phyloP scores from a whole-genome alignment of 1,284 basidiomycete species.

The Fomitiporia mediterranea region DNA sequence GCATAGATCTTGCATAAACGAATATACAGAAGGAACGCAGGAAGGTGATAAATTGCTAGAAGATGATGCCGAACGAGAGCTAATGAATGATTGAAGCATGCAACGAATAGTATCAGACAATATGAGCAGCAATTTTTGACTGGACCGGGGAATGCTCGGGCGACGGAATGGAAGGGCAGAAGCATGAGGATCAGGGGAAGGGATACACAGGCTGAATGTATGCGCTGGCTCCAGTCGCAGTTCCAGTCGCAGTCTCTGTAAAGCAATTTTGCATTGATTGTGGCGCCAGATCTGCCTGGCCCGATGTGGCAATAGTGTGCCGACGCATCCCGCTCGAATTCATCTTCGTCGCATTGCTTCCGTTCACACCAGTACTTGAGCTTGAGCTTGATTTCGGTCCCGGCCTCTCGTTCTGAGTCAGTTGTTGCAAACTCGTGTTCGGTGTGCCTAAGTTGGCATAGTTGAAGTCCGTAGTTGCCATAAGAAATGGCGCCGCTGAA shows the following conservation, averaged over 20 bases:
- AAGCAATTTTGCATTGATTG: not conserved
- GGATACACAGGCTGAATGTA: not conserved
- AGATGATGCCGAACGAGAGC: not conserved
- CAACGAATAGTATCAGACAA: not conserved
- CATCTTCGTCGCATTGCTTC: not conserved
- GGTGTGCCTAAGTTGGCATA: not conserved
- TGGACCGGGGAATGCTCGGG: not conserved
- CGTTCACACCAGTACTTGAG: not conserved
- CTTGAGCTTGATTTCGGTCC: not conserved
- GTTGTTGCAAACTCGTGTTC: not conserved
- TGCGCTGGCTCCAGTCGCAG: not conserved
- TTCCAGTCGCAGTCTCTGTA: not conserved
- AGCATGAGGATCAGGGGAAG: conserved; percentile 2
- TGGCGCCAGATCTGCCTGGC: not conserved
- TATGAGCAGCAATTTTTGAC: not conserved
- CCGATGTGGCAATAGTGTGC: not conserved
- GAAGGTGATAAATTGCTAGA: not conserved
- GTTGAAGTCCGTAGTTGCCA: not conserved
- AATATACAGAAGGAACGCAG: too few species aligned
- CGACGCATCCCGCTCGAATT: not conserved
- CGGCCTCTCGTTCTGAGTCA: not conserved
- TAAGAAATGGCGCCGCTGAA: not conserved
- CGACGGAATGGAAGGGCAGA: not conserved
- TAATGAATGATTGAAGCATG: not conserved
- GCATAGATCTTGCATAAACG: too few species aligned